phyloP scores from a whole-genome alignment of 495 filamentous ascomycete species.

The Massariosphaeria phaeospora region DNA sequence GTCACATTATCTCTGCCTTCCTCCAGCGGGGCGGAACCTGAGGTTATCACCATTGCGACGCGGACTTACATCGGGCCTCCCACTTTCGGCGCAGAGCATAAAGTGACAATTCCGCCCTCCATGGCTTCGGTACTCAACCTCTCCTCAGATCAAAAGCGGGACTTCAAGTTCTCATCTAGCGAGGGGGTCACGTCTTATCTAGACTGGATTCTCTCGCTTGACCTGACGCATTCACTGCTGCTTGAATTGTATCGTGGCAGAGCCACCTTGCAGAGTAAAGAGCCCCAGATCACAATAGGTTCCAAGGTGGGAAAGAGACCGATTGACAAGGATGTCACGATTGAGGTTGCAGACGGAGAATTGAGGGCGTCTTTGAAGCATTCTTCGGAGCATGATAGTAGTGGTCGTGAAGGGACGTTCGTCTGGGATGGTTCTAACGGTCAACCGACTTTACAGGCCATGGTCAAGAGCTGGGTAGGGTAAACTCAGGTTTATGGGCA shows the following conservation, averaged over 20 bases:
- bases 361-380: neutral
- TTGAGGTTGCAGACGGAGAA: neutral
- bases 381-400: neutral
- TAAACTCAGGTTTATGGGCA: neutral
- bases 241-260: neutral
- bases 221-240: slow-evolving; percentile 21
- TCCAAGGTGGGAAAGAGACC: neutral
- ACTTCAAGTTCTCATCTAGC: slow-evolving; percentile 20
- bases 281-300: neutral
- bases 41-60: slow-evolving; percentile 43
- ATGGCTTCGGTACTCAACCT: slow-evolving; percentile 6
- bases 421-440: neutral
- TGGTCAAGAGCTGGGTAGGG: neutral
- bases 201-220: slow-evolving; percentile 20
- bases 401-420: neutral
- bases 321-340: neutral
- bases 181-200: slow-evolving; percentile 21
- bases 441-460: neutral
- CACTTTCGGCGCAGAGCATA: slow-evolving; percentile 47
- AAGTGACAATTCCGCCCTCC: slow-evolving; percentile 40
- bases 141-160: slow-evolving; percentile 11
- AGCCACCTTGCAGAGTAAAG: neutral
- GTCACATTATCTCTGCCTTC: slow-evolving; percentile 28
- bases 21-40: slow-evolving; percentile 23
- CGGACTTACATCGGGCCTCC: slow-evolving; percentile 45